Base-by-base conservation (phyloP, 2,329 filamentous ascomycete genomes). In the Botrytis pseudocinerea region DNA sequence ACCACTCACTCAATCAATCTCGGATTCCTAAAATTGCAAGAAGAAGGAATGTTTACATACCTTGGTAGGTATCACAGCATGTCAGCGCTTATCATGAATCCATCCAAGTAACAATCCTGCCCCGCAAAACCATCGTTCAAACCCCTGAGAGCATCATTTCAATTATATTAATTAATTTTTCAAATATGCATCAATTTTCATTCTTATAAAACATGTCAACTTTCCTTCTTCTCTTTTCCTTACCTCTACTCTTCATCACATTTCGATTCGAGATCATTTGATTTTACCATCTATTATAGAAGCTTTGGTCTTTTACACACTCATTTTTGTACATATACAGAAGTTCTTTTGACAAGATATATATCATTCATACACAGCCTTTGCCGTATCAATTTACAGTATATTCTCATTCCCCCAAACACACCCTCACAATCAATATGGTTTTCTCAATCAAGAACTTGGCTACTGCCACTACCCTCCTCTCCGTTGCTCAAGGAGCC, bases 401-500 rank as follows among this genome's bases (percentile, higher is more conserved):
- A 54, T 35, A 35, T 32, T 40, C 10, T 12, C 40, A 71, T 63
- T 57, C 59, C 38, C 60, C 25, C 10, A n/a, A 64, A 18, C 28
- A 25, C 25, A 9, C 57, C 20, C 20, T 62, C 6, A 12, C 60
- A 62, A 73, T 70, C 73, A 77, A 72, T 44, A 80, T 80, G 78
- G 69, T 59, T 73, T 78, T 79, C 74, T 76, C 78, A 69, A 75
- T 73, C 22, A 70, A 76, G 40, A 16, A 76, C 42, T 63, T 76
- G 70, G 74, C 75, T 48, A 73, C 74, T 32, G 75, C 76, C 40
- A 46, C 70, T 28, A 20, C 62, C 32, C 44, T 76, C 25, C 73
- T 78, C 48, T 75, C 77, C 8, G 25, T 81, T 61, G 80, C 79
- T 38, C 77, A 77, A 75, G 80, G 77, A 32, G 73, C 77, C 14